These are phyloP conservation scores for Panicum virgatum DNA, from an alignment of 202 grass and related monocot genomes.

Conservation along the genomic window DNA sequence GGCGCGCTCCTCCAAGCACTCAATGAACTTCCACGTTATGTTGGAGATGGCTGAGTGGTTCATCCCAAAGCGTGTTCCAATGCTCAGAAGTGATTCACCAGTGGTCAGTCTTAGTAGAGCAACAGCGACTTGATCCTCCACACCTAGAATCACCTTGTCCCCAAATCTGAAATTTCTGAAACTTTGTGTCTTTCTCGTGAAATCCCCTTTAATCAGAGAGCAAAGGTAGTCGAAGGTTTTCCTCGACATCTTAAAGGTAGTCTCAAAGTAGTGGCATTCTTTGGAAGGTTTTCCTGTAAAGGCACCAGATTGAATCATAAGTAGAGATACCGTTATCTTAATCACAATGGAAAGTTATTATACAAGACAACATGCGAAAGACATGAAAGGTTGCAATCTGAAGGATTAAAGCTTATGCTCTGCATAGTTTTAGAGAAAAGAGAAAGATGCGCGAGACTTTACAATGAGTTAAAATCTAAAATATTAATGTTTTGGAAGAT, in stretches of 20 bases:
- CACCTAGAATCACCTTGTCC: slow-evolving; percentile 49
- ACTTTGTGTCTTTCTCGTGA: slow-evolving; percentile 49
- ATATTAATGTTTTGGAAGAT: slow-evolving; percentile 7
- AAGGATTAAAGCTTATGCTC: slow-evolving; percentile 3
- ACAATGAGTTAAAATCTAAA: slow-evolving; percentile 22
- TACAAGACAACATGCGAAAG: neutral
- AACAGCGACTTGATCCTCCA: slow-evolving; percentile 85
- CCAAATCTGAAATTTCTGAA: slow-evolving; percentile 69
- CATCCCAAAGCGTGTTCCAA: slow-evolving; percentile 63
- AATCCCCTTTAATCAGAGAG: slow-evolving; percentile 47
- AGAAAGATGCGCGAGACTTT: neutral
- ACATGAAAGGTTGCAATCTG: slow-evolving; percentile 14
- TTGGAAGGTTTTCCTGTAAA: slow-evolving; percentile 55
- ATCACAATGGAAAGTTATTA: slow-evolving; percentile 3
- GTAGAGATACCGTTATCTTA: neutral
- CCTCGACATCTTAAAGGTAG: slow-evolving; percentile 71
- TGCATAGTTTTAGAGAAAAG: neutral
- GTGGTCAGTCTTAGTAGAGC: slow-evolving; percentile 68
- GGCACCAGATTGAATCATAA: slow-evolving; percentile 22
- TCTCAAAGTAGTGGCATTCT: slow-evolving; percentile 46
- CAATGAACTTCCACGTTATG: slow-evolving; percentile 74
- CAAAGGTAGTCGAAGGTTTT: slow-evolving; percentile 79
- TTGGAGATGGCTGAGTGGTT: slow-evolving; percentile 71
- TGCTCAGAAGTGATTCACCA: slow-evolving; percentile 64
- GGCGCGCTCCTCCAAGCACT: slow-evolving; percentile 52